Evolutionary conservation across 202 grass and related monocot genomes (phyloP).

Genomic region (Setaria viridis): DNA sequence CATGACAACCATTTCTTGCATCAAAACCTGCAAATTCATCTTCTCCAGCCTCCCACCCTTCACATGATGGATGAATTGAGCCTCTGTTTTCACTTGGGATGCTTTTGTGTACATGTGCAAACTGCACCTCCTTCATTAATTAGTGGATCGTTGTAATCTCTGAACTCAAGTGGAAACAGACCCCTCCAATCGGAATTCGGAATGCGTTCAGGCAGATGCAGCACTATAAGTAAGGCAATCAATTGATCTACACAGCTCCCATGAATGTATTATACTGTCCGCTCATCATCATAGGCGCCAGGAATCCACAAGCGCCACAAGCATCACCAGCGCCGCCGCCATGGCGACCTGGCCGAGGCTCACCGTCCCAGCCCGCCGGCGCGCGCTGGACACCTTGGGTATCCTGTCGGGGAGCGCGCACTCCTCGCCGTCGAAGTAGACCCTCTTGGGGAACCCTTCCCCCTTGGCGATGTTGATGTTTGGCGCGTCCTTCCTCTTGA

Average conservation of each 20-base stretch:
- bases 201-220: conserved; percentile 16
- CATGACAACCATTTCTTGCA: background rate
- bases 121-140: background rate
- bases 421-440: conserved; percentile 95
- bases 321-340: conserved; percentile 28
- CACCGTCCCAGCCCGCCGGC: background rate
- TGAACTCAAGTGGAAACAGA: background rate
- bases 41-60: conserved; percentile 6
- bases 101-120: background rate
- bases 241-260: conserved; percentile 10
- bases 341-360: conserved; percentile 34
- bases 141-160: conserved; percentile 6
- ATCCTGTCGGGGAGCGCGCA: conserved; percentile 73
- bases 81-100: background rate
- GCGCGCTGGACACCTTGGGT: conserved; percentile 43
- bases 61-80: background rate
- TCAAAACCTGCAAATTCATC: background rate
- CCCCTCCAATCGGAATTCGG: background rate
- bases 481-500: conserved; percentile 66
- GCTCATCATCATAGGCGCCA: conserved; percentile 50
- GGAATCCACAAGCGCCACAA: conserved; percentile 36
- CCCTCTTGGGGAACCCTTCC: conserved; percentile 72
- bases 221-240: background rate
- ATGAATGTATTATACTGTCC: background rate
- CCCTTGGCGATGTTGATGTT: conserved; percentile 64